phyloP scores from a whole-genome alignment of 306 rosid species.

The Quillaja saponaria region DNA sequence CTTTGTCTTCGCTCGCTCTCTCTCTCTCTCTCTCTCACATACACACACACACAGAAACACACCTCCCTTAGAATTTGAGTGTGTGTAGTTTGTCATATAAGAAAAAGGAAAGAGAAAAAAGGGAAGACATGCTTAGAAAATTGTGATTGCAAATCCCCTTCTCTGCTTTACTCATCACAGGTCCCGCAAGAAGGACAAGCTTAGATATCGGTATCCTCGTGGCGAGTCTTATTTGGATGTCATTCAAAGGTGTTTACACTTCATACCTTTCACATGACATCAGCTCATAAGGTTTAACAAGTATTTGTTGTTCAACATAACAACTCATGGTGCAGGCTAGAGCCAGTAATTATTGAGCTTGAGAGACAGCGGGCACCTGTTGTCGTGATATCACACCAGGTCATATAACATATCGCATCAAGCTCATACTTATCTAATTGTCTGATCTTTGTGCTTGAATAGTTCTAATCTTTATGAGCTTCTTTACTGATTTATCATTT shows the following conservation, averaged over 20 bases:
- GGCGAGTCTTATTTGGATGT: constrained; percentile 99
- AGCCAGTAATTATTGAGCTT: constrained; percentile 96
- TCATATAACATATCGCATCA: constrained; percentile 27
- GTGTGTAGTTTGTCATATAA: neutral
- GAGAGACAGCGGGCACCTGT: constrained; percentile 98
- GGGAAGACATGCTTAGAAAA: constrained; percentile 13
- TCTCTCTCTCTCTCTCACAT: neutral
- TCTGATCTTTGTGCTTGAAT: constrained; percentile 13
- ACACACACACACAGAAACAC: neutral
- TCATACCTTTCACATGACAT: constrained; percentile 12
- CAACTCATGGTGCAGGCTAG: constrained; percentile 65
- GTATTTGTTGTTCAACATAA: constrained; percentile 13
- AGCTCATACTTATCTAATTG: constrained; percentile 1
- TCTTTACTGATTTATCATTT: constrained; percentile 23
- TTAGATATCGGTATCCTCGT: constrained; percentile 97
- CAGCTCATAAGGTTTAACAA: constrained; percentile 16
- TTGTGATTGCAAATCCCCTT: neutral
- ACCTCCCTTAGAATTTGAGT: constrained; percentile 28
- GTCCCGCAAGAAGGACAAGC: constrained; percentile 87
- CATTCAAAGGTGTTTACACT: constrained; percentile 75
- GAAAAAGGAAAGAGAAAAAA: too few species aligned
- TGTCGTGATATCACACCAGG: constrained; percentile 98
- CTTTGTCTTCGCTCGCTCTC: constrained; percentile 32
- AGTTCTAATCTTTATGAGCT: constrained; percentile 22
- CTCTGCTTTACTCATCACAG: constrained; percentile 40